Evolutionary conservation across 768 basidiomycete genomes (phyloP).

Genomic region (Boletellus sp.): DNA sequence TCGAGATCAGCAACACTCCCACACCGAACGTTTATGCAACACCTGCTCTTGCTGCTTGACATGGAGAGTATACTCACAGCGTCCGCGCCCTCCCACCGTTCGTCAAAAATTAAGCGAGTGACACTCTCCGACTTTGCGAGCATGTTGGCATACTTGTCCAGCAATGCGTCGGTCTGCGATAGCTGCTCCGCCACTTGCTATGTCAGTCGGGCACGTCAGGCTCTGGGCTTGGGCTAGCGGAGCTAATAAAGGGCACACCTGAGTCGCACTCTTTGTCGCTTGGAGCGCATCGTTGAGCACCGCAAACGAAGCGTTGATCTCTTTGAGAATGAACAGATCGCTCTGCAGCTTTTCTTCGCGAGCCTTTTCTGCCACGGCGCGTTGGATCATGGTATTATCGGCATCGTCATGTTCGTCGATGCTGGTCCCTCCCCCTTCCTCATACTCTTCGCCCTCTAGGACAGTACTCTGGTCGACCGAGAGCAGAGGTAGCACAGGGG

Average conservation of each 20-base stretch:
- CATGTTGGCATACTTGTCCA: constrained; percentile 72
- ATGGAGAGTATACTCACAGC: constrained; percentile 43
- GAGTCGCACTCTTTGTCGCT: constrained; percentile 63
- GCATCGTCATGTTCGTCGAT: constrained; percentile 12
- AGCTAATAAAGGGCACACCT: constrained; percentile 41
- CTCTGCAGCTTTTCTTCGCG: constrained; percentile 73
- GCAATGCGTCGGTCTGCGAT: constrained; percentile 64
- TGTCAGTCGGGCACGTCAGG: background rate
- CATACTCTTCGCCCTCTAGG: constrained; percentile 22
- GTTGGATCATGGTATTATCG: constrained; percentile 26
- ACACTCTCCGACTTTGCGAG: constrained; percentile 68
- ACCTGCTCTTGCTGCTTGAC: background rate
- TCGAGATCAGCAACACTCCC: background rate
- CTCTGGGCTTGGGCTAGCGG: background rate
- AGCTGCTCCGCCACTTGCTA: constrained; percentile 67
- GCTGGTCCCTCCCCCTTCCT: constrained; percentile 10
- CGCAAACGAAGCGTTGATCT: constrained; percentile 68
- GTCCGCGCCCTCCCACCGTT: constrained; percentile 72
- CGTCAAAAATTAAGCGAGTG: constrained; percentile 68
- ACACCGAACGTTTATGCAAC: background rate
- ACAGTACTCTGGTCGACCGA: constrained; percentile 24
- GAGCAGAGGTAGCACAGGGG: constrained; percentile 15
- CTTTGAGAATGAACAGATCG: constrained; percentile 69
- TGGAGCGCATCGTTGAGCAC: constrained; percentile 64
- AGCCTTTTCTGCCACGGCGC: constrained; percentile 29